A percentile compares a stretch with the other conserved stretches of the same genome.
phyloP scores from a whole-genome alignment of 805 yeast species.

The Nakazawaea siamensis region DNA sequence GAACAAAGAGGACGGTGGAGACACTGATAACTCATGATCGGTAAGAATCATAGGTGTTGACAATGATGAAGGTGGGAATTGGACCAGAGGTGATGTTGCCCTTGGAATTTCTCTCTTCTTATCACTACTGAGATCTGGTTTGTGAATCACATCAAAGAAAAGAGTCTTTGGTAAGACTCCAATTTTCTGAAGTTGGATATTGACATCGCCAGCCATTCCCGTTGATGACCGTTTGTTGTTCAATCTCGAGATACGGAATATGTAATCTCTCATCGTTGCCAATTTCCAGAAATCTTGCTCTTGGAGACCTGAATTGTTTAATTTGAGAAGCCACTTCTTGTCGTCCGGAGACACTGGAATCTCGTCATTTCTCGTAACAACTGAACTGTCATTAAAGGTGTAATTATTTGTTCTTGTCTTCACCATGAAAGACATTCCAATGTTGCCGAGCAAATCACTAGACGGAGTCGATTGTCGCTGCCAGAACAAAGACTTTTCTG shows the following conservation, averaged over 20 bases:
- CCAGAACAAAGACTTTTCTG: slow-evolving; percentile 63
- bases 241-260: slow-evolving; percentile 46
- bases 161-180: slow-evolving; percentile 41
- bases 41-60: background rate
- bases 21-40: background rate
- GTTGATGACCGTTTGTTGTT: slow-evolving; percentile 2
- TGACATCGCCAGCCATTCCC: background rate
- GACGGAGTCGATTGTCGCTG: slow-evolving; percentile 27
- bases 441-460: slow-evolving; percentile 37
- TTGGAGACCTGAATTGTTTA: slow-evolving; percentile 64
- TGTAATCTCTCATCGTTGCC: slow-evolving; percentile 58
- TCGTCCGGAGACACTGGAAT: slow-evolving; percentile 58
- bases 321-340: slow-evolving; percentile 61
- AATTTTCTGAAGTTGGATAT: slow-evolving; percentile 20
- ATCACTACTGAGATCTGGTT: slow-evolving; percentile 14
- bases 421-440: slow-evolving; percentile 24
- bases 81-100: too few relatives aligned
- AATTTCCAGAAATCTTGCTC: slow-evolving; percentile 81
- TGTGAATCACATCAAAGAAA: slow-evolving; percentile 35
- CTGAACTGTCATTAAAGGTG: slow-evolving; percentile 12
- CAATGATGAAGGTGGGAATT: too few relatives aligned
- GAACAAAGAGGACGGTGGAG: background rate
- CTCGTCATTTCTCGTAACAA: slow-evolving; percentile 28
- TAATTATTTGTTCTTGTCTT: slow-evolving; percentile 14
- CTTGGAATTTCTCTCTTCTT: background rate